Evolutionary conservation across 345 rosid species (phyloP).

Genomic region (Trapa bicornis): DNA sequence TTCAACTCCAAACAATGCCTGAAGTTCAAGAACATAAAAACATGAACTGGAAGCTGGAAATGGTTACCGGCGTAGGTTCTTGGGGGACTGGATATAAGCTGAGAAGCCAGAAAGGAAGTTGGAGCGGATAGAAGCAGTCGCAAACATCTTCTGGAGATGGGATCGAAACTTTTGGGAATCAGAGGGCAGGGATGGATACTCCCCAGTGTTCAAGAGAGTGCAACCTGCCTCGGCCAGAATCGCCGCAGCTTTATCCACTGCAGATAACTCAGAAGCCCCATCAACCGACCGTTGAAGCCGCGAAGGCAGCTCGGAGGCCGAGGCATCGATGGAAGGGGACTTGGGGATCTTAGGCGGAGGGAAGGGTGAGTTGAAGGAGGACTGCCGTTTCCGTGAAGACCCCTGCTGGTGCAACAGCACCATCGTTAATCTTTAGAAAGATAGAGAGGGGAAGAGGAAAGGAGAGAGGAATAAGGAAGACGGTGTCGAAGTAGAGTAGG

Average conservation of each 20-base stretch:
- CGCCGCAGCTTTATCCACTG: slow-evolving; percentile 37
- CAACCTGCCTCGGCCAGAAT: slow-evolving; percentile 68
- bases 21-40: neutral
- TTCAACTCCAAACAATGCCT: neutral
- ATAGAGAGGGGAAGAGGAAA: neutral
- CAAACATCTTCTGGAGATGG: slow-evolving; percentile 38
- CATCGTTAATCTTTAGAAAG: slow-evolving; percentile 17
- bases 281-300: slow-evolving; percentile 1
- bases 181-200: slow-evolving; percentile 59
- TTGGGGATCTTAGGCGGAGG: slow-evolving; percentile 34
- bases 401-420: slow-evolving; percentile 41
- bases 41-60: neutral
- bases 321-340: slow-evolving; percentile 18
- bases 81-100: slow-evolving; percentile 34
- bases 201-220: slow-evolving; percentile 46
- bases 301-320: slow-evolving; percentile 1
- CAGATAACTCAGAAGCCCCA: neutral
- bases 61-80: slow-evolving; percentile 44
- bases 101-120: slow-evolving; percentile 44
- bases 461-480: neutral
- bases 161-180: slow-evolving; percentile 47
- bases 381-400: slow-evolving; percentile 32
- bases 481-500: neutral
- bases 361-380: slow-evolving; percentile 28
- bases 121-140: slow-evolving; percentile 30